These are phyloP conservation scores for Hypoxylon sp. DNA, from an alignment of 2,329 filamentous ascomycete genomes.

Conservation along the genomic window DNA sequence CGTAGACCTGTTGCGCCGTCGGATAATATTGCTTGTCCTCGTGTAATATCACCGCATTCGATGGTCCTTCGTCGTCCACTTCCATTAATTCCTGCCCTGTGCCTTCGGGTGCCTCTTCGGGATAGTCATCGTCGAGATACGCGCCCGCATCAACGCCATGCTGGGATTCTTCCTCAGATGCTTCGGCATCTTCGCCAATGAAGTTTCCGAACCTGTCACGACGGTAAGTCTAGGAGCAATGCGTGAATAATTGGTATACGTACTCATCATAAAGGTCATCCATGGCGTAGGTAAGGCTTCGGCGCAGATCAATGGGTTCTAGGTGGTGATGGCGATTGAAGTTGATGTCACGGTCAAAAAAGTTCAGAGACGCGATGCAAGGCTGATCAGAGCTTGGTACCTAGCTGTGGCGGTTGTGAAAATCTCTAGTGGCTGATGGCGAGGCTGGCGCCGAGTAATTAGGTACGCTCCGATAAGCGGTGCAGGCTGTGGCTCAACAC, in stretches of 20 bases:
- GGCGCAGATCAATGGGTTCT: constrained; percentile 44
- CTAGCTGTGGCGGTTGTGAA: constrained; percentile 1
- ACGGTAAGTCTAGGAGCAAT: constrained; percentile 39
- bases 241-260: constrained; percentile 38
- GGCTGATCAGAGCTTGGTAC: constrained; percentile 36
- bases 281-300: constrained; percentile 67
- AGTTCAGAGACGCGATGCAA: constrained; percentile 40
- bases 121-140: constrained; percentile 86
- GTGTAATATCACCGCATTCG: constrained; percentile 96
- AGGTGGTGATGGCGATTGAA: constrained; percentile 31
- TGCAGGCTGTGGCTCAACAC: constrained; percentile 16
- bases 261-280: constrained; percentile 98
- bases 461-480: constrained; percentile 32
- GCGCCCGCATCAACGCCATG: constrained; percentile 80
- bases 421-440: constrained; percentile 29
- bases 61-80: constrained; percentile 89
- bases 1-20: constrained; percentile 96
- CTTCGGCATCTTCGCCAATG: constrained; percentile 89
- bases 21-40: constrained; percentile 99
- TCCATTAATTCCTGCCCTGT: constrained; percentile 93
- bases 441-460: constrained; percentile 25
- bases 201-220: constrained; percentile 90
- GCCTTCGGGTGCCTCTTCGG: constrained; percentile 73
- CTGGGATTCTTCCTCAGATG: constrained; percentile 89
- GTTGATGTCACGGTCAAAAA: constrained; percentile 43